Base-by-base conservation (phyloP, 1,284 basidiomycete genomes). In the Apiotrichum veenhuisii region DNA sequence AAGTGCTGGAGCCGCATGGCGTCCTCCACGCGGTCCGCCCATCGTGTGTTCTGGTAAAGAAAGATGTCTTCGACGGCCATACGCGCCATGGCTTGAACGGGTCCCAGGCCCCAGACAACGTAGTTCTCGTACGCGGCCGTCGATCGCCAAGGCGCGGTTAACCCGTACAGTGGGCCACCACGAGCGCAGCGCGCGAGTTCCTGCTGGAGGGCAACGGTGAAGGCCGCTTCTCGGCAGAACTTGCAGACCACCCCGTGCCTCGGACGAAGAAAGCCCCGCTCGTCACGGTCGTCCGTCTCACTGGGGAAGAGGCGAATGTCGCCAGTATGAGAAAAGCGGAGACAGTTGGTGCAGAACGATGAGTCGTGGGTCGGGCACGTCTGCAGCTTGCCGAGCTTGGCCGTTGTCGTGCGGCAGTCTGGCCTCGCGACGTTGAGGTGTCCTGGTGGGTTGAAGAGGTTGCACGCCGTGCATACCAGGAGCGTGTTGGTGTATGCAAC, bases 11-110 rank as follows among this genome's bases (percentile, higher is more conserved):
- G 42, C 3, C 50, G 23, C 20, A 55, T 12, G 14, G 64, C 62
- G 18, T 45, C 49, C n/a, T 11, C 36, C 7, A 38, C 20, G 5
- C 65, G 41, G 40, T 68, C 63, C n/a, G 23, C 33, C 60, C 60
- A 69, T 11, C 60, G 54, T 3, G 64, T 67, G 40, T 71, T 64
- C n/a, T 57, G 50, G 11, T 37, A 20, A 22, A 70, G 48, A 58
- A 64, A 71, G 50, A 58, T 38, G 37, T 64, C 61, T 25, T 71
- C 68, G 12, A 70, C 50, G 2, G 64, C 63, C 1, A 45, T 37
- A 12, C 41, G 20, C 3, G 63, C 66, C 43, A 51, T 47, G 12
- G 18, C 15, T 9, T 40, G 33, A 4, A 58, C 62, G 11, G 53
- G 58, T 2, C 59, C 56, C 0, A 26, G 14, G 11, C 57, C 58